phyloP scores from a whole-genome alignment of 2,329 filamentous ascomycete species.

The Diaporthe vaccinii region DNA sequence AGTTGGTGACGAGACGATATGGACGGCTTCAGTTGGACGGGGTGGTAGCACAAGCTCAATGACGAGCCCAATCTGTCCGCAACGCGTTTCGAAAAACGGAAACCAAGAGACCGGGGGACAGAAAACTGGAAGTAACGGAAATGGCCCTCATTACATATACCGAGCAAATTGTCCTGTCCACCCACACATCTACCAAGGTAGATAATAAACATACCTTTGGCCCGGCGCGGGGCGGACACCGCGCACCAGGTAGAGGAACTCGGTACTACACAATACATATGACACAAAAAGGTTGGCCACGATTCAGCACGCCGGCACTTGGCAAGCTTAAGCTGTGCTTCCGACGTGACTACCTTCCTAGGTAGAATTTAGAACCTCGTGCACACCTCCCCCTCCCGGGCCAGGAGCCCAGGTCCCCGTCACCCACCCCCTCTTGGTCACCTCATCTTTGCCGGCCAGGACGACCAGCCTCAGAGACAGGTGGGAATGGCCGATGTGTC shows the following conservation, averaged over 20 bases:
- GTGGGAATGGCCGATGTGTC: constrained; percentile 1
- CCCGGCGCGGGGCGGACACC: constrained; percentile 20
- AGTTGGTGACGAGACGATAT: neutral
- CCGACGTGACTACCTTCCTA: neutral
- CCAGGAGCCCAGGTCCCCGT: neutral
- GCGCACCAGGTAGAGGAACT: neutral
- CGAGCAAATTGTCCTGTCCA: constrained; percentile 1
- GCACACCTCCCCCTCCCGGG: neutral
- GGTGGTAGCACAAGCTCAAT: neutral
- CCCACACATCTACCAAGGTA: neutral
- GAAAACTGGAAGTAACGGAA: constrained; percentile 3
- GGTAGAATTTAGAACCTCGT: neutral
- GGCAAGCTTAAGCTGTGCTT: constrained; percentile 14
- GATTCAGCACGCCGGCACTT: constrained; percentile 22
- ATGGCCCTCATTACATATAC: constrained; percentile 29
- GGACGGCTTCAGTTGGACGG: neutral
- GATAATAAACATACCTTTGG: constrained; percentile 8
- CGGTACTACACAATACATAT: constrained; percentile 28
- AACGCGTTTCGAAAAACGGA: neutral
- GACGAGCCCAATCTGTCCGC: neutral
- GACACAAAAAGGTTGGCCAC: constrained; percentile 31
- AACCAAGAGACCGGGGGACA: neutral
- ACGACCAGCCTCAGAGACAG: neutral
- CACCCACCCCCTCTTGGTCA: neutral
- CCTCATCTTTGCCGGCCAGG: neutral